phyloP scores from a whole-genome alignment of 176 grass and related monocot species.

The Thinopyrum elongatum region DNA sequence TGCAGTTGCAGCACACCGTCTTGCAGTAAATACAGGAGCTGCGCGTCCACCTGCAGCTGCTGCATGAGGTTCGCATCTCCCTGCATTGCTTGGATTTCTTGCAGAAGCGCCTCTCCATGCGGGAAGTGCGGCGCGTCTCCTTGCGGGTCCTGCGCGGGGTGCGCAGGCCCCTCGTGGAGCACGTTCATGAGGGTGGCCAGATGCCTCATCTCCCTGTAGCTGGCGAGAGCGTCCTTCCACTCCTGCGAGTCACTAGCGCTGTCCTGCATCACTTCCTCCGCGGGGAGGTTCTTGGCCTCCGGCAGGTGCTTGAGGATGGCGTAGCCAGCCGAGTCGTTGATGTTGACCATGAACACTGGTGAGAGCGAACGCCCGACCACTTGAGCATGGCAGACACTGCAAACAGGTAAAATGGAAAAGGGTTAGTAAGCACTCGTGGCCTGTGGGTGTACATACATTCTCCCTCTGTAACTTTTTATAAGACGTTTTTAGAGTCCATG shows the following conservation, averaged over 20 bases:
- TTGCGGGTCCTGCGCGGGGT: background rate
- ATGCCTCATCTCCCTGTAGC: slow-evolving; percentile 40
- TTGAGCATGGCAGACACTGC: slow-evolving; percentile 74
- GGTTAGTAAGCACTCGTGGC: background rate
- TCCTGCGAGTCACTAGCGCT: slow-evolving; percentile 22
- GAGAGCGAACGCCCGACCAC: slow-evolving; percentile 62
- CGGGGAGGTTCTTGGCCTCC: background rate
- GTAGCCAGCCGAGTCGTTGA: slow-evolving; percentile 5
- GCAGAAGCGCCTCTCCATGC: too few species aligned
- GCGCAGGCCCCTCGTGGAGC: slow-evolving; percentile 29
- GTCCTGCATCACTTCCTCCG: background rate
- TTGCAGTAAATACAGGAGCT: background rate
- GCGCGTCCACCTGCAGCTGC: too few species aligned
- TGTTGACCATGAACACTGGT: slow-evolving; percentile 49
- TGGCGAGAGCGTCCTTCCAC: slow-evolving; percentile 40
- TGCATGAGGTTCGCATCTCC: too few species aligned
- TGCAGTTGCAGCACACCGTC: background rate
- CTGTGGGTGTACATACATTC: background rate
- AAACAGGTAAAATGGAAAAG: slow-evolving; percentile 13
- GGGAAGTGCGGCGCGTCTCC: too few species aligned
- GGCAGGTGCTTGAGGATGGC: slow-evolving; percentile 64
- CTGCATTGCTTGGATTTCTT: too few species aligned
- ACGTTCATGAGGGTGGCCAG: slow-evolving; percentile 19
- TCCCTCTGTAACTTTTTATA: too few species aligned
- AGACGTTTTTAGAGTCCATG: too few species aligned